Percentiles rank a stretch among this genome's conserved stretches.
Evolutionary conservation across 176 grass and related monocot species (phyloP).

Genomic region (Triticum urartu): DNA sequence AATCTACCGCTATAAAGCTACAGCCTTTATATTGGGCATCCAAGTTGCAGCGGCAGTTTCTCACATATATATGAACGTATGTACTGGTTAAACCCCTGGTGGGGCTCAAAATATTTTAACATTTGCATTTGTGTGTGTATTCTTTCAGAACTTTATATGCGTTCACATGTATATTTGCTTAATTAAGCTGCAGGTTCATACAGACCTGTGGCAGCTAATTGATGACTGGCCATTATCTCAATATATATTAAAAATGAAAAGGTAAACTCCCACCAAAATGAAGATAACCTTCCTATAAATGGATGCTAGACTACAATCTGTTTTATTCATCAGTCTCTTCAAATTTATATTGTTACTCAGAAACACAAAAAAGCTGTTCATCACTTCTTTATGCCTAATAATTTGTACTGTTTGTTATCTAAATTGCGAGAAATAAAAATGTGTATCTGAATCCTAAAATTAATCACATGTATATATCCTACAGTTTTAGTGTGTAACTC

Average conservation of each 20-base stretch:
- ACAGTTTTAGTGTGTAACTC: not conserved
- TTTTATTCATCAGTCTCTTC: not conserved
- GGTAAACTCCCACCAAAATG: not conserved
- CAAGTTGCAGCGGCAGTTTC: constrained; percentile 22
- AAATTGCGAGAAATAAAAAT: not conserved
- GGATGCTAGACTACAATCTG: not conserved
- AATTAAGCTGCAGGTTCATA: not conserved
- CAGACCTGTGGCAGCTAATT: not conserved
- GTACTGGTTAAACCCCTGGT: constrained; percentile 9
- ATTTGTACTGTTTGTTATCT: not conserved
- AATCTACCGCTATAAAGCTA: constrained; percentile 13
- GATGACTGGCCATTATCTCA: not conserved
- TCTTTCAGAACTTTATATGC: not conserved
- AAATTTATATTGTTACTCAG: not conserved
- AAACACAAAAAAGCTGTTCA: not conserved
- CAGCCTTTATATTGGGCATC: constrained; percentile 5
- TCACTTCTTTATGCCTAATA: not conserved
- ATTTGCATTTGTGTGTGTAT: not conserved
- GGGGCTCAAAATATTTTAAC: constrained; percentile 22
- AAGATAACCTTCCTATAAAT: not conserved
- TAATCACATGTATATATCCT: not conserved
- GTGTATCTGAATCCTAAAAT: not conserved
- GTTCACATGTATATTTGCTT: not conserved
- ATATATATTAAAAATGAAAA: not conserved
- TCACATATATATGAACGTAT: not conserved